Percentiles rank a stretch among this genome's conserved stretches.
phyloP scores from a whole-genome alignment of 768 basidiomycete genomes.

The Trametes cinnabarina region DNA sequence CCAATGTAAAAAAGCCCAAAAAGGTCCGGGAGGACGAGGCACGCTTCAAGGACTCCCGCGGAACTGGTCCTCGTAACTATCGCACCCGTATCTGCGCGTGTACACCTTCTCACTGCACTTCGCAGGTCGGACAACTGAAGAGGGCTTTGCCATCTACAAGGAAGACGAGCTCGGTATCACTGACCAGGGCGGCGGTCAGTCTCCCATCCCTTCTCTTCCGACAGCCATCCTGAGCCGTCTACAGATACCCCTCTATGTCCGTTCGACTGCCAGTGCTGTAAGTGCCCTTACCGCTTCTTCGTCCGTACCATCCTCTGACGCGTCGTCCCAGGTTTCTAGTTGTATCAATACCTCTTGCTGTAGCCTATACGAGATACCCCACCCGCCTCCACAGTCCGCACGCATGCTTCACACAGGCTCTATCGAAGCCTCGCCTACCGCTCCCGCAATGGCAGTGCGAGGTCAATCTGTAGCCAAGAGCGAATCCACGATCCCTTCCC shows the following conservation, averaged over 20 bases:
- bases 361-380: slow-evolving; percentile 14
- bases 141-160: slow-evolving; percentile 77
- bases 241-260: slow-evolving; percentile 82
- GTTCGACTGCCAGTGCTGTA: slow-evolving; percentile 88
- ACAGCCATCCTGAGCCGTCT: slow-evolving; percentile 12
- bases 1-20: slow-evolving; percentile 27
- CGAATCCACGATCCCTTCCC: slow-evolving; percentile 19
- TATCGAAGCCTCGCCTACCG: slow-evolving; percentile 55
- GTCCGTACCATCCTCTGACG: background rate
- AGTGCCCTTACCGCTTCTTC: slow-evolving; percentile 29
- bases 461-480: slow-evolving; percentile 69
- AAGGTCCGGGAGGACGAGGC: slow-evolving; percentile 39
- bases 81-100: slow-evolving; percentile 2
- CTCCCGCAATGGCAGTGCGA: slow-evolving; percentile 40
- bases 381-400: background rate
- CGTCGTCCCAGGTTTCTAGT: slow-evolving; percentile 6
- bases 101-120: slow-evolving; percentile 5
- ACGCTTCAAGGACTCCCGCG: slow-evolving; percentile 73
- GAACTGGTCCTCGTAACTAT: slow-evolving; percentile 63
- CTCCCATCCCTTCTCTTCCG: slow-evolving; percentile 9
- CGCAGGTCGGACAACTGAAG: slow-evolving; percentile 72
- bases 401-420: slow-evolving; percentile 38
- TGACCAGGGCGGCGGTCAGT: slow-evolving; percentile 69
- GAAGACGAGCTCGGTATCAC: slow-evolving; percentile 78
- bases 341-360: slow-evolving; percentile 14